Conservation (phyloP, 163 green algal genomes). For the Scenedesmus sp. region DNA sequence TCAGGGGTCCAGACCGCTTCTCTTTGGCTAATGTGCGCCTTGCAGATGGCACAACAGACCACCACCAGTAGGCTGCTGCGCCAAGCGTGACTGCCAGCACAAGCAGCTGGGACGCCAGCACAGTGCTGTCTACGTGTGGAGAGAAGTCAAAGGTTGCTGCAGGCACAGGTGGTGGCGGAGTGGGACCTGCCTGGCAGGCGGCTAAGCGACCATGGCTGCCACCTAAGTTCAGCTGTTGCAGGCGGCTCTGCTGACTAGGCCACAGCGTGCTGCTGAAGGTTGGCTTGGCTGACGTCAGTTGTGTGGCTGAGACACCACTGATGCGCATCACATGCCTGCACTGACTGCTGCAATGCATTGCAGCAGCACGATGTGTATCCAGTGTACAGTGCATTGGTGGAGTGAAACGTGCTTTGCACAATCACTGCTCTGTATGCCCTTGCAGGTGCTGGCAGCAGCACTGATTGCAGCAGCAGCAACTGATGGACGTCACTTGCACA, state of each 20-base stretch:
- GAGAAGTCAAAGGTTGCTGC: neutral
- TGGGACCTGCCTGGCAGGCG: neutral
- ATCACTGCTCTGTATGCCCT: neutral
- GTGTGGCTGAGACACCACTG: neutral
- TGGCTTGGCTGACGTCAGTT: neutral
- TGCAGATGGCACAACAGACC: slow-evolving; percentile 37
- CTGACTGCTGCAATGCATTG: neutral
- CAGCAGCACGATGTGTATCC: neutral
- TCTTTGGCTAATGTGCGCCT: slow-evolving; percentile 41
- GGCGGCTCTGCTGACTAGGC: neutral
- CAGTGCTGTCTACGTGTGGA: slow-evolving; percentile 25
- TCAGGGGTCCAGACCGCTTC: slow-evolving; percentile 28
- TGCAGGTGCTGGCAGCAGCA: neutral
- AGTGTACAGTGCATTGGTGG: neutral
- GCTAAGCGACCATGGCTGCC: neutral
- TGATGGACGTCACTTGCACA: neutral
- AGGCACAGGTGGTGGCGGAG: neutral
- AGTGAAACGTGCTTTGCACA: neutral
- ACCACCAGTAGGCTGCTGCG: slow-evolving; percentile 52
- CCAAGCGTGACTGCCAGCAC: slow-evolving; percentile 26
- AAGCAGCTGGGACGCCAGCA: slow-evolving; percentile 12
- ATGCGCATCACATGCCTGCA: neutral
- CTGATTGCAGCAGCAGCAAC: neutral
- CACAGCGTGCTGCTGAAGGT: neutral
- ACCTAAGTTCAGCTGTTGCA: neutral